Evolutionary conservation across 495 filamentous ascomycete species (phyloP), one percentile per base, ranked within the genome.

Genomic region (Elasticomyces elasticus): DNA sequence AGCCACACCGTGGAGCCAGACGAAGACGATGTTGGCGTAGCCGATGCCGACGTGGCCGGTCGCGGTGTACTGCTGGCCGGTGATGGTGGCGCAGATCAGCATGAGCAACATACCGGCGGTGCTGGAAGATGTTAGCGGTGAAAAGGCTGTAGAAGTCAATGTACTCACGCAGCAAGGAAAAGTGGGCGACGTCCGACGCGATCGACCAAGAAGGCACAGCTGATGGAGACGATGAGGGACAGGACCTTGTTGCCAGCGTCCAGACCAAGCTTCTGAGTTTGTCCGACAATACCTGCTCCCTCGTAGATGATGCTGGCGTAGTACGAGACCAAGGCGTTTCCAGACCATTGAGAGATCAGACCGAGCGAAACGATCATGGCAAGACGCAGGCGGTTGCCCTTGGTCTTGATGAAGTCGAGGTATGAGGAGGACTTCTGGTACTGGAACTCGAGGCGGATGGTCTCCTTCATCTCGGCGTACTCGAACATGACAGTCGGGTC

Each of bases 281-380:
- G 25, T n/a, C 31, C 43, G 4, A 52, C 73, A 53, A 82, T 69
- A 40, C 82, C 82, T 27, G 79, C 76, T 11, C 70, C 74, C 35
- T 72, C 63, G 56, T 84, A 79, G 61, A 85, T 73, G 47, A 69
- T 68, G 38, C 67, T 72, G 42, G 78, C 67, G 62, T 82, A 85
- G 70, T 85, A 84, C 45, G 76, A 79, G 61, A 83, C 76, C 35
- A 82, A 59, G 12, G 45, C 53, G 53, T 85, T 85, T 46, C 83
- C 83, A 47, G 78, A 79, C 73, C 78, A 85, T 71, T 87, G 84
- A 10, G 79, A 79, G 68, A 82, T 78, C 61, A 81, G 61, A 60
- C 80, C 80, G 26, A 82, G 69, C 19, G 76, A 75, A 38, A 83
- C 64, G 28, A 81, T 74, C 24, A 86, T 67, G 30, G 65, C 48